These are phyloP conservation scores for Leishmania braziliensis DNA, from an alignment of 208 protist species.

Conservation along the genomic window DNA sequence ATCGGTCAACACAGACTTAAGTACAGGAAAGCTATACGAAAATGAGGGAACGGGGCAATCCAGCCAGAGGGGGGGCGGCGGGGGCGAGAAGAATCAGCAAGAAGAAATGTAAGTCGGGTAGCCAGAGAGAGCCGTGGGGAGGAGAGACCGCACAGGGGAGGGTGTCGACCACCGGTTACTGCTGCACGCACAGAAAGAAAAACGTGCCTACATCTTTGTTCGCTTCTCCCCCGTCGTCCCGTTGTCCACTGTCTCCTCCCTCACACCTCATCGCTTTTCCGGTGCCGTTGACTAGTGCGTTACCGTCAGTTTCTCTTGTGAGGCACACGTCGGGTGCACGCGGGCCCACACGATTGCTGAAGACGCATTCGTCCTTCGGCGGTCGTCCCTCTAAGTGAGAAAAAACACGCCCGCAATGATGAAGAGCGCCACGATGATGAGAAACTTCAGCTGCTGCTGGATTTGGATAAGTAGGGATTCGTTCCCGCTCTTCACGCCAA, in stretches of 20 bases:
- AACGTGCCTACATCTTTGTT: background rate
- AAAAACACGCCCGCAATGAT: slow-evolving; percentile 51
- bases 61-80: background rate
- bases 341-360: background rate
- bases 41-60: no score
- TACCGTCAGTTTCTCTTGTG: background rate
- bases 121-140: background rate
- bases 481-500: slow-evolving; percentile 17
- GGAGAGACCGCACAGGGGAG: background rate
- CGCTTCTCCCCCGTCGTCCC: background rate
- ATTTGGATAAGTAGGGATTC: slow-evolving; percentile 56
- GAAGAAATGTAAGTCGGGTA: background rate
- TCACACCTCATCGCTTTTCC: background rate
- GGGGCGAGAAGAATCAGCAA: background rate
- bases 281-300: background rate
- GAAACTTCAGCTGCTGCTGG: slow-evolving; percentile 50
- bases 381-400: slow-evolving; percentile 24
- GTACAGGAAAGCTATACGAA: no score
- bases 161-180: background rate
- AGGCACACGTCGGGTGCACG: background rate
- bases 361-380: background rate
- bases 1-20: no score
- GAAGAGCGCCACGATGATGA: slow-evolving; percentile 45
- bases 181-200: background rate
- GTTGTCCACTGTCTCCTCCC: background rate